Evolutionary conservation across 768 basidiomycete species (phyloP), one percentile per base, ranked within the genome.

Genomic region (Podaxis rugospora): DNA sequence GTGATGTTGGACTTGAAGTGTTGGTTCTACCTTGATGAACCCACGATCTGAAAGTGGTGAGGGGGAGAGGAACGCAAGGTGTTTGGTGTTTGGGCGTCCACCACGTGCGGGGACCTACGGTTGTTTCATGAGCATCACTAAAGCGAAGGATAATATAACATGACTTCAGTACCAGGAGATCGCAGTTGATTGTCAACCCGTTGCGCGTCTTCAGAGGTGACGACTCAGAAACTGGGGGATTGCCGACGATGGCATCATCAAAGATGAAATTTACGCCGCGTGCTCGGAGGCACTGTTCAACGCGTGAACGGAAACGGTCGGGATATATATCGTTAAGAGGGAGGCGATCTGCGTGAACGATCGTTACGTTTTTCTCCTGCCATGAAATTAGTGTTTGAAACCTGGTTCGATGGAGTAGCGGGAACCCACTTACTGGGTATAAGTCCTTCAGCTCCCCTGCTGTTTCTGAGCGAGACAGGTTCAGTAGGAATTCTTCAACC

Each of bases 311-410:
- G 69, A 82, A 80, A 51, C 78, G 76, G 10, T 72, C 66, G 0
- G 84, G 78, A 64, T 88, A 88, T 2, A 76, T 69, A 10, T 74
- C 67, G 63, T 82, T 84, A 61, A 88, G 73, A 27, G 87, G 78
- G 27, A 75, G 68, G 2, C 55, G 55, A 36, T 75, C 73, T 44
- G 77, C 75, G 9, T 89, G 87, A 3, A 89, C 79, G 54, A 88
- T 77, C 23, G 84, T 85, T 14, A 88, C 79, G 28, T 69, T 67
- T 63, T 80, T 84, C 7, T 65, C 57, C 75, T 77, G 49, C 14
- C 18, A 21, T 40, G 3, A 5, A 52, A 16, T 28, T 23, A 28
- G 37, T 7, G 11, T 54, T 36, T 18, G 21, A n/a, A 54, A 18
- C 35, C 6, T 23, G 35, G 27, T 5, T 21, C 25, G 10, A 51